Evolutionary conservation across 768 basidiomycete genomes (phyloP).

Genomic region (Nidularia sp.): DNA sequence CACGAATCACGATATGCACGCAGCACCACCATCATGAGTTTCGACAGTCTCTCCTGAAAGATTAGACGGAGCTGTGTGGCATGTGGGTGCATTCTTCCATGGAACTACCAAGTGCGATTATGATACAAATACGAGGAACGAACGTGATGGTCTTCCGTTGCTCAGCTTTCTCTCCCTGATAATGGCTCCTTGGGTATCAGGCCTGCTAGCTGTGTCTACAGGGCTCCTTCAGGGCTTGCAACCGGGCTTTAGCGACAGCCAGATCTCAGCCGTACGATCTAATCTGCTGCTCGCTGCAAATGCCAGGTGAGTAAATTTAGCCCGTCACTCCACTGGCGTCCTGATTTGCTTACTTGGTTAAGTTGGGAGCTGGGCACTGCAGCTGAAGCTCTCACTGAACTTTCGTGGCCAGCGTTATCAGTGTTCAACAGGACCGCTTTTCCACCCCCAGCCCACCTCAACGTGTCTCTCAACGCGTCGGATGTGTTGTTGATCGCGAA

Average conservation of each 20-base stretch:
- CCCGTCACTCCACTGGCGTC: too few relatives aligned
- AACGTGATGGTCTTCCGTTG: background rate
- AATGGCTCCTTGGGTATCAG: background rate
- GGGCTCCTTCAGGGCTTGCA: background rate
- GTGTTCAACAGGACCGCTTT: constrained; percentile 40
- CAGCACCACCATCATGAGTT: too few relatives aligned
- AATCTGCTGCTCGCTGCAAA: constrained; percentile 20
- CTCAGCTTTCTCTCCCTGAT: background rate
- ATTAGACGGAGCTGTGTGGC: too few relatives aligned
- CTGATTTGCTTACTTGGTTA: background rate
- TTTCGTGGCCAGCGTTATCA: constrained; percentile 43
- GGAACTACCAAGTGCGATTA: too few relatives aligned
- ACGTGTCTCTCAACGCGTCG: constrained; percentile 21
- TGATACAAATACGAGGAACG: background rate
- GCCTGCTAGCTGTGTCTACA: background rate
- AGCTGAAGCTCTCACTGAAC: constrained; percentile 52
- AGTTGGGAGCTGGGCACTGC: constrained; percentile 64
- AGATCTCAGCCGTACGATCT: background rate
- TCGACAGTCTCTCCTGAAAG: too few relatives aligned
- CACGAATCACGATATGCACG: too few relatives aligned
- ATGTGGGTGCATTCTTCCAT: too few relatives aligned
- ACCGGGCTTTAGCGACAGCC: background rate
- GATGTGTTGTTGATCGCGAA: constrained; percentile 39
- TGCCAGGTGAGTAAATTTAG: constrained; percentile 16
- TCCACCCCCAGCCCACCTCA: constrained; percentile 31